phyloP scores from a whole-genome alignment of 441 rosid genomes.

The Biscutella laevigata region DNA sequence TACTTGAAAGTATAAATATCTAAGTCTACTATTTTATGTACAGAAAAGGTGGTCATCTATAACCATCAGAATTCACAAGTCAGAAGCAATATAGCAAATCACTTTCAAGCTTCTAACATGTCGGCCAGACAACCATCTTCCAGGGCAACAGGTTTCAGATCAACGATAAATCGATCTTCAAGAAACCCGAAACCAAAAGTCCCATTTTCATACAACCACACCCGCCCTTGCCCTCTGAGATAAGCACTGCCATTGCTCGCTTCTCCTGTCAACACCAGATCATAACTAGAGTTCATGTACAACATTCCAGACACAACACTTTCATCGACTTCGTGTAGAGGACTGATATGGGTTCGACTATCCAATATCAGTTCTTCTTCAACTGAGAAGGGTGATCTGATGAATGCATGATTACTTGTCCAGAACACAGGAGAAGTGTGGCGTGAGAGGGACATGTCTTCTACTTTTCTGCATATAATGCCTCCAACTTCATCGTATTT shows the following conservation, averaged over 20 bases:
- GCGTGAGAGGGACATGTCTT: constrained; percentile 39
- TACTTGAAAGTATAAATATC: background rate
- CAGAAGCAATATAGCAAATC: constrained; percentile 1
- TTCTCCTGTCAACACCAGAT: constrained; percentile 35
- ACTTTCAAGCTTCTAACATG: constrained; percentile 17
- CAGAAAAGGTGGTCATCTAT: background rate
- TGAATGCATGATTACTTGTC: constrained; percentile 42
- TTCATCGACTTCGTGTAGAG: constrained; percentile 25
- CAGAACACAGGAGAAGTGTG: constrained; percentile 57
- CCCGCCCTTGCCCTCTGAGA: constrained; percentile 53
- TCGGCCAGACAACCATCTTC: constrained; percentile 55
- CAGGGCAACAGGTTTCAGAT: constrained; percentile 50
- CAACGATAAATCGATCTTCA: constrained; percentile 48
- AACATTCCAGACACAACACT: constrained; percentile 44
- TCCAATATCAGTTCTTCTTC: constrained; percentile 49
- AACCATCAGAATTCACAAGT: background rate
- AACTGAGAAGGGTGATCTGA: constrained; percentile 40
- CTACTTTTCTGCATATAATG: constrained; percentile 65
- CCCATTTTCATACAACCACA: constrained; percentile 71
- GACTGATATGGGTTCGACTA: constrained; percentile 40
- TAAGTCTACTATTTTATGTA: constrained; percentile 1
- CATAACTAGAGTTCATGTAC: constrained; percentile 52
- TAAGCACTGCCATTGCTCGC: constrained; percentile 20
- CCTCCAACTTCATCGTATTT: constrained; percentile 68
- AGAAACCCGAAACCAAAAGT: constrained; percentile 82